phyloP scores from a whole-genome alignment of 2,329 filamentous ascomycete species.

The Penicillium sp. region DNA sequence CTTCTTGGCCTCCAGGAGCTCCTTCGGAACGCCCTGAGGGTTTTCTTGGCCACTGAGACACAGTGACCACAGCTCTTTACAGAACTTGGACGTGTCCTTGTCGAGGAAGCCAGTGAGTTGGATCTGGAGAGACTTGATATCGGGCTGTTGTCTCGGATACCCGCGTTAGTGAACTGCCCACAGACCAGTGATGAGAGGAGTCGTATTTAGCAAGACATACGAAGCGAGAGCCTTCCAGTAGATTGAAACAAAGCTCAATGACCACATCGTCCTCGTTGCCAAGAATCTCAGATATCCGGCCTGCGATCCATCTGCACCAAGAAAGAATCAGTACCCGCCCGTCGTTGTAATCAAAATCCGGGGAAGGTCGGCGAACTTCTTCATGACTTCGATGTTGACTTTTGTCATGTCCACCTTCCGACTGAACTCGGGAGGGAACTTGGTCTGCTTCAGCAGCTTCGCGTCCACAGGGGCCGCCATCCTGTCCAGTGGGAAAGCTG shows the following conservation, averaged over 20 bases:
- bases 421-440: slow-evolving; percentile 89
- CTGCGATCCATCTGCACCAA: slow-evolving; percentile 77
- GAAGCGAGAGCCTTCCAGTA: slow-evolving; percentile 69
- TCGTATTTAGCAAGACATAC: slow-evolving; percentile 56
- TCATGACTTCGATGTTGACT: slow-evolving; percentile 96
- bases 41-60: slow-evolving; percentile 86
- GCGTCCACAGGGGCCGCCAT: slow-evolving; percentile 86
- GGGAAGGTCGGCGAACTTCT: slow-evolving; percentile 64
- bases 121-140: slow-evolving; percentile 93
- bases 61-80: slow-evolving; percentile 89
- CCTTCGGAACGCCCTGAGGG: slow-evolving; percentile 87
- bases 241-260: slow-evolving; percentile 73
- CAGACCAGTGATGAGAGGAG: neutral
- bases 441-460: slow-evolving; percentile 85
- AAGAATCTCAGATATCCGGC: slow-evolving; percentile 80
- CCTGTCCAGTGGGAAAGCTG: slow-evolving; percentile 18
- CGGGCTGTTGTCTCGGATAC: slow-evolving; percentile 59
- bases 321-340: slow-evolving; percentile 13
- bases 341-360: slow-evolving; percentile 7
- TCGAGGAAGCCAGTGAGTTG: slow-evolving; percentile 93
- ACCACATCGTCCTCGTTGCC: slow-evolving; percentile 95
- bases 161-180: neutral
- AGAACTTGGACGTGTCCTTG: slow-evolving; percentile 83
- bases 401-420: slow-evolving; percentile 97
- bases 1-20: slow-evolving; percentile 94